phyloP scores from a whole-genome alignment of 78 protist genomes.

The Dictyostelium firmibasis region DNA sequence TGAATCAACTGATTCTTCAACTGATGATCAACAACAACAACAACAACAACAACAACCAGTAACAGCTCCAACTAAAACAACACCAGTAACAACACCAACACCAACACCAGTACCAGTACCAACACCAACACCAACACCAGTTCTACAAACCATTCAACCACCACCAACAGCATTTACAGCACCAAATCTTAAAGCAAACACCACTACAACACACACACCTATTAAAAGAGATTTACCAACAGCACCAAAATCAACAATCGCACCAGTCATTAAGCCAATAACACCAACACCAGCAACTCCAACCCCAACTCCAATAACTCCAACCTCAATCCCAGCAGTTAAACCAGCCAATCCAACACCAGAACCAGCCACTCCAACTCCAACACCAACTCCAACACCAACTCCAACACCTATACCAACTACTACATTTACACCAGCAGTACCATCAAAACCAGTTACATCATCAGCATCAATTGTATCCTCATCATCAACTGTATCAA shows the following conservation, averaged over 20 bases:
- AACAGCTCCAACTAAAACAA: background rate
- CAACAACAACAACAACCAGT: background rate
- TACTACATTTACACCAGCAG: background rate
- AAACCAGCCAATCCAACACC: background rate
- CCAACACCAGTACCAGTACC: background rate
- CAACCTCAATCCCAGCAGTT: background rate
- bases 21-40: background rate
- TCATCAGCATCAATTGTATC: background rate
- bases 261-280: background rate
- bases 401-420: constrained; percentile 13
- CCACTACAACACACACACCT: background rate
- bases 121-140: constrained; percentile 1
- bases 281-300: background rate
- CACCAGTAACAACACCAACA: background rate
- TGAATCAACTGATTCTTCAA: constrained; percentile 19
- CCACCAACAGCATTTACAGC: background rate
- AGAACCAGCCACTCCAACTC: background rate
- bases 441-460: background rate
- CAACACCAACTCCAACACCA: background rate
- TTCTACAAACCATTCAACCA: background rate
- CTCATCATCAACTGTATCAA: background rate
- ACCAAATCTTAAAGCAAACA: background rate
- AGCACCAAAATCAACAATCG: background rate
- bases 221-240: background rate
- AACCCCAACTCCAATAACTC: background rate